Evolutionary conservation across 805 yeast genomes (phyloP).

Genomic region (Yamadazyma ubonensis): DNA sequence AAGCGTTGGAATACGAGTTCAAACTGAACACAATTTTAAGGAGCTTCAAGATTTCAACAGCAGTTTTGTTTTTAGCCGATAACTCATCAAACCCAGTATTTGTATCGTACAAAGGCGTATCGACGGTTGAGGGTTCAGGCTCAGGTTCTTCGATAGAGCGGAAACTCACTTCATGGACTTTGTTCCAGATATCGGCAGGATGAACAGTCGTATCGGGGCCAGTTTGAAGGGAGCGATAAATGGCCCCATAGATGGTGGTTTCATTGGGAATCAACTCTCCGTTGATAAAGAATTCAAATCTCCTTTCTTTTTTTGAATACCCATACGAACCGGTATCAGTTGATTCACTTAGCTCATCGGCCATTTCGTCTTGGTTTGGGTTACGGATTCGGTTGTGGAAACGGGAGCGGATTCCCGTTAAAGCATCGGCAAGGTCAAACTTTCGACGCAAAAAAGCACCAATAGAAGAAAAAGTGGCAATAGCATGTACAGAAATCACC

Average conservation of each 20-base stretch:
- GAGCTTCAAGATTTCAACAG: slow-evolving; percentile 45
- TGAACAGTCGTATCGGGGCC: slow-evolving; percentile 42
- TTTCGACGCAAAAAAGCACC: slow-evolving; percentile 47
- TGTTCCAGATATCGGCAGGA: slow-evolving; percentile 55
- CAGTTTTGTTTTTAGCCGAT: slow-evolving; percentile 25
- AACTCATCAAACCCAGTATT: slow-evolving; percentile 19
- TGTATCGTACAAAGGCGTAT: slow-evolving; percentile 11
- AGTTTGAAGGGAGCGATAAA: slow-evolving; percentile 50
- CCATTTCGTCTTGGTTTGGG: neutral
- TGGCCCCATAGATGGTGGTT: slow-evolving; percentile 75
- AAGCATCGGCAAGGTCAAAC: slow-evolving; percentile 30
- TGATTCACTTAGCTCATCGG: too few relatives aligned
- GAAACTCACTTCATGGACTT: slow-evolving; percentile 36
- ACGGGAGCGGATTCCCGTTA: slow-evolving; percentile 9
- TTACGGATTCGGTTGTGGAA: too few relatives aligned
- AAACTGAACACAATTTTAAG: slow-evolving; percentile 48
- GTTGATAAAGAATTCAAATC: slow-evolving; percentile 59
- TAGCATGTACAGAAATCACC: slow-evolving; percentile 55
- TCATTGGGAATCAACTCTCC: slow-evolving; percentile 60
- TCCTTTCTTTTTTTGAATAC: too few relatives aligned
- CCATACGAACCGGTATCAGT: too few relatives aligned
- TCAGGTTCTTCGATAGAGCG: slow-evolving; percentile 3
- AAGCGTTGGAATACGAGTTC: slow-evolving; percentile 23
- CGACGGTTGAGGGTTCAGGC: slow-evolving; percentile 11
- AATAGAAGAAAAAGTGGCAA: slow-evolving; percentile 57